Conservation (phyloP, 306 rosid genomes). For the Trifolium dubium region DNA sequence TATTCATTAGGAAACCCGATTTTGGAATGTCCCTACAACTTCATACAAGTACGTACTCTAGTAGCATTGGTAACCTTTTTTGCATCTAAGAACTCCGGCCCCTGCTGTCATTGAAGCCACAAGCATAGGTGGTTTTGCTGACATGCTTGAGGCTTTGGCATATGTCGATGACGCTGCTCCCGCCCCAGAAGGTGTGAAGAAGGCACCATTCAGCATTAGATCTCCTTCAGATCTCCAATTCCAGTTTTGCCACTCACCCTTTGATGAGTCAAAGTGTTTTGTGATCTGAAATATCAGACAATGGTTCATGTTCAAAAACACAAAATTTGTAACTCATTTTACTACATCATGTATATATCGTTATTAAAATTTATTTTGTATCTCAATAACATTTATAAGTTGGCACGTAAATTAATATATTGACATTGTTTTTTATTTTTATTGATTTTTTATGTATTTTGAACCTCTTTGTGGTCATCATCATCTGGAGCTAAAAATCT, state of each 20-base stretch:
- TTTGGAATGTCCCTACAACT: not conserved
- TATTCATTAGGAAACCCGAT: not conserved
- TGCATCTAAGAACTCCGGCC: conserved; percentile 71
- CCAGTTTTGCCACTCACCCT: conserved; percentile 69
- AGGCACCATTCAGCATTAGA: conserved; percentile 75
- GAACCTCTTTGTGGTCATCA: conserved; percentile 73
- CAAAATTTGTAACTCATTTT: not conserved
- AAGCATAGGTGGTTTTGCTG: conserved; percentile 64
- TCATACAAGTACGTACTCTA: no score
- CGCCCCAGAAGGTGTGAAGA: conserved; percentile 67
- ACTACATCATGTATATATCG: not conserved
- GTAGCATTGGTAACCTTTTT: conserved; percentile 48
- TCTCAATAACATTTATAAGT: not conserved
- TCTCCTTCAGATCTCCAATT: conserved; percentile 90
- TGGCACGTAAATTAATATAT: not conserved
- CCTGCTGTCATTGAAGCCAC: conserved; percentile 66
- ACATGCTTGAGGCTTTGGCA: conserved; percentile 72
- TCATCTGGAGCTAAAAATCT: conserved; percentile 78
- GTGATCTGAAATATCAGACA: conserved; percentile 53
- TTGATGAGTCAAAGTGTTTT: conserved; percentile 54
- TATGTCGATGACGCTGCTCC: conserved; percentile 63
- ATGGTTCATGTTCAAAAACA: not conserved
- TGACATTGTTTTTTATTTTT: not conserved
- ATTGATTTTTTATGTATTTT: conserved; percentile 32
- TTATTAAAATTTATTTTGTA: not conserved